Base-by-base conservation (phyloP, 129 eudicot genomes). In the Pseudognaphalium luteoalbum region DNA sequence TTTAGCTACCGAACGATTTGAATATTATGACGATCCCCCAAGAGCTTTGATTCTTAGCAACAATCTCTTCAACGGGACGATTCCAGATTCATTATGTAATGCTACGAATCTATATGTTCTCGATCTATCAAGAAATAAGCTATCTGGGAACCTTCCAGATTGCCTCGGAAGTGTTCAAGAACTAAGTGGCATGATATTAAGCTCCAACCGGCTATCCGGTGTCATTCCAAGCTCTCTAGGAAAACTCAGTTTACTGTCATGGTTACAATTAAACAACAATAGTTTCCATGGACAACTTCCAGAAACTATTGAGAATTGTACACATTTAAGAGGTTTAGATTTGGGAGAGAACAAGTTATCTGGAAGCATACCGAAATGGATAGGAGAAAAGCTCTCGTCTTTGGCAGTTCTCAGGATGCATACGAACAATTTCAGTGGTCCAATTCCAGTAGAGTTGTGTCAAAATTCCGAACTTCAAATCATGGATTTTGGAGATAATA, bases 221-320 rank as follows among this genome's bases (percentile, higher is more conserved):
- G 50, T 42, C 22, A 64, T 81, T 37, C 85, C 88, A 28, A 50
- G 20, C 16, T 68, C 88, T 64, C 5, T 87, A 15, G 82, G 83
- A 22, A 14, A 57, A 0, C 16, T 79, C 7, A 61, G 47, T 19
- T 66, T 78, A 66, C 14, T 87, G 33, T 28, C 21, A 63, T 59
- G 76, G 59, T 32, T 84, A 58, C 81, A 64, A 47, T 42, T 87
- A 74, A 65, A 74, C 61, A 82, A 76, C 78, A 87, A 84, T 32
- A 76, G 60, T 34, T 20, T 87, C 34, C 47, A 65, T 12, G 85
- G 86, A 0, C 59, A 66, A 54, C 70, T 81, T 35, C 83, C 83
- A 8, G 72, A 33, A 22, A 34, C 50, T 12, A 33, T 79, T 15
- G 71, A 66, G 19, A 72, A 79, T 52, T 71, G 72, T 73, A 72